Evolutionary conservation across 352 stramenopile species (phyloP).

Genomic region (Phytophthora ramorum): DNA sequence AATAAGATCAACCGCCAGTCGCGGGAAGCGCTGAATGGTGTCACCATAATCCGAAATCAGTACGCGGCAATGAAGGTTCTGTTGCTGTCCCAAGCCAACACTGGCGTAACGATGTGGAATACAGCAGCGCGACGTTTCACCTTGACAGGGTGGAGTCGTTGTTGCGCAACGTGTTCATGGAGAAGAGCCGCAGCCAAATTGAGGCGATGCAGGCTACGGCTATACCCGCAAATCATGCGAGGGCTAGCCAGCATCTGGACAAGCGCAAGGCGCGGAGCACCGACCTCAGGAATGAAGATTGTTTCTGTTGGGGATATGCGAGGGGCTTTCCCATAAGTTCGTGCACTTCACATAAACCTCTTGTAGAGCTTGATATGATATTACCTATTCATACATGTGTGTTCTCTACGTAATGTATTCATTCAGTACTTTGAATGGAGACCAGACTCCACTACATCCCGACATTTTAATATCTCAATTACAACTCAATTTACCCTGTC

Average conservation of each 20-base stretch:
- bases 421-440: too few relatives aligned
- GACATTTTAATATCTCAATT: too few relatives aligned
- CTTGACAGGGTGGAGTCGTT: slow-evolving; percentile 1
- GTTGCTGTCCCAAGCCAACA: slow-evolving; percentile 2
- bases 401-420: too few relatives aligned
- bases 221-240: not conserved
- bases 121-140: not conserved
- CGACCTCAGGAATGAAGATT: too few relatives aligned
- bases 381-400: too few relatives aligned
- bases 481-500: too few relatives aligned
- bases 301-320: too few relatives aligned
- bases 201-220: not conserved
- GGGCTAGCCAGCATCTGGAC: not conserved
- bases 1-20: slow-evolving; percentile 1
- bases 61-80: slow-evolving; percentile 2
- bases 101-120: not conserved
- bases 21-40: not conserved
- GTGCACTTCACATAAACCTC: too few relatives aligned
- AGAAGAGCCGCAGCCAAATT: not conserved
- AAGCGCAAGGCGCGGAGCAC: not conserved
- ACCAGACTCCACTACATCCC: too few relatives aligned
- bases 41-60: not conserved
- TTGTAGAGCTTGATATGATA: too few relatives aligned
- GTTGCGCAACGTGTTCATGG: too few relatives aligned
- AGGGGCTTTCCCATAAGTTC: too few relatives aligned